Evolutionary conservation across 2,329 filamentous ascomycete genomes (phyloP), one percentile per base, ranked within the genome.

Genomic region (Fusarium proliferatum): DNA sequence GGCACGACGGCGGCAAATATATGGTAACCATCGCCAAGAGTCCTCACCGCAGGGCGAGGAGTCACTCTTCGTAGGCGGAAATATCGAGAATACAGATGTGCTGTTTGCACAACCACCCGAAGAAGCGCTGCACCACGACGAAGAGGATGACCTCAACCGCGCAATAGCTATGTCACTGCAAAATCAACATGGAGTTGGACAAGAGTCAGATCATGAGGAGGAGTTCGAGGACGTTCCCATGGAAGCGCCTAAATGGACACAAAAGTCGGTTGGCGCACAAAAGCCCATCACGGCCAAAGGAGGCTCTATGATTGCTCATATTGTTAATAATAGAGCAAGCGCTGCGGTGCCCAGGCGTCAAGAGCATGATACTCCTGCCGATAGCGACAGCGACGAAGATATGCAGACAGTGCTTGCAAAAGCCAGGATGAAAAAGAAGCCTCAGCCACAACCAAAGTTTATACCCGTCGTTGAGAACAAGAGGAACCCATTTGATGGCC

Each of bases 141-240:
- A 86, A 62, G 81, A 85, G 45, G 87, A 90, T 49, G 94, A 97
- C 58, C 85, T 98, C 10, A 90, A 90, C 67, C 88, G 88, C 69
- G 95, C 96, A 17, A 97, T 98, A 78, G 93, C 93, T 4, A 86
- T 98, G 82, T 98, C 96, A 9, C 83, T 98, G 42, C 88, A 92
- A 74, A 91, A 86, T n/a, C 87, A 91, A 53, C 86, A 91, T 67
- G 84, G 81, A 1, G 69, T 82, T 9, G 80, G 73, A 13, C n/a
- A 66, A n/a, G 79, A 78, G 19, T 69, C 82, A 13, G 84, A 86
- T 6, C 81, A 84, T 2, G 82, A 86, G 3, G 81, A 82, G 4
- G 80, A 86, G 8, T 85, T 89, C 16, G 87, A 88, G 66, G 88
- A 90, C 66, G 82, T 87, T 7, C 81, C 84, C 3, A 81, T 84